Percentiles rank a stretch among this genome's conserved stretches.
Conservation (phyloP, 805 yeast species). For the Saccharomycopsis amapae region DNA sequence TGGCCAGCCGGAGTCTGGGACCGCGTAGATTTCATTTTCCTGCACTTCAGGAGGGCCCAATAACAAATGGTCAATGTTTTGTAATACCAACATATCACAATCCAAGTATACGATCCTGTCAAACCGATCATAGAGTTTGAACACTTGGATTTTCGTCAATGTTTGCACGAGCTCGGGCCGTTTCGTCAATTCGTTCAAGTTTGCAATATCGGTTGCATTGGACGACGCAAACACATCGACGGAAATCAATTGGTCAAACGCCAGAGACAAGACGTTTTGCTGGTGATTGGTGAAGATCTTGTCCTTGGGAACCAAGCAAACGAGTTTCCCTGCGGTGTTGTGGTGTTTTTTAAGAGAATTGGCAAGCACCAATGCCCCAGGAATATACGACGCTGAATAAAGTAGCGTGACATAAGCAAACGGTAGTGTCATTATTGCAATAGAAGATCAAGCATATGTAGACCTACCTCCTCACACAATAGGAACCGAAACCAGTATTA, state of each 20-base stretch:
- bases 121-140: constrained; percentile 35
- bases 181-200: constrained; percentile 27
- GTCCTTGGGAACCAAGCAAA: constrained; percentile 1
- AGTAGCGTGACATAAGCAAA: constrained; percentile 41
- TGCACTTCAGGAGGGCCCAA: no score
- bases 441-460: not conserved
- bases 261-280: not conserved
- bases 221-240: constrained; percentile 1
- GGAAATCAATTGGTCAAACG: constrained; percentile 8
- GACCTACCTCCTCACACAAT: no score
- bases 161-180: constrained; percentile 49
- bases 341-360: constrained; percentile 26
- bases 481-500: not conserved
- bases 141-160: constrained; percentile 42
- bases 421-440: not conserved
- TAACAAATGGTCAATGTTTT: constrained; percentile 12
- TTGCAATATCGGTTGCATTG: constrained; percentile 6
- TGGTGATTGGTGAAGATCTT: not conserved
- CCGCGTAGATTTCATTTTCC: constrained; percentile 33
- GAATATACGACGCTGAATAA: constrained; percentile 44
- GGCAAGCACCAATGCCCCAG: constrained; percentile 51
- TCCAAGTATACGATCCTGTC: constrained; percentile 55
- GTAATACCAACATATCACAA: constrained; percentile 42
- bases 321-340: no score
- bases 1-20: constrained; percentile 89